A percentile compares a stretch with the other conserved stretches of the same genome.
Evolutionary conservation across 1,139 yeast genomes (phyloP).

Genomic region (Yamadazyma jaroonii): DNA sequence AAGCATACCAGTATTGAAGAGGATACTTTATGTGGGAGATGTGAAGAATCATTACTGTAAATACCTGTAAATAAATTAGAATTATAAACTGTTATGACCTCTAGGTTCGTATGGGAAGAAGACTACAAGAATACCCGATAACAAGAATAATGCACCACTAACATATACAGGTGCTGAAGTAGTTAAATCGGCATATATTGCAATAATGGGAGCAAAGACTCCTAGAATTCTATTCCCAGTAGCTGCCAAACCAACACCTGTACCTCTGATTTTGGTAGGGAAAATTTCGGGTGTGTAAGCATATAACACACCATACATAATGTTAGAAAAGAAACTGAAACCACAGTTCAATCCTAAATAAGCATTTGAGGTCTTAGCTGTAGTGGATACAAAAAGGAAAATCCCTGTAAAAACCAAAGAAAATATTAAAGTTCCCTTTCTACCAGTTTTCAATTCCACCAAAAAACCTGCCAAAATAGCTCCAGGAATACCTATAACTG

Average conservation of each 20-base stretch:
- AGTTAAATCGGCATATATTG: slow-evolving; percentile 39
- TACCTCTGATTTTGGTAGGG: slow-evolving; percentile 39
- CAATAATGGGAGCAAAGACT: slow-evolving; percentile 45
- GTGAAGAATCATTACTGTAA: slow-evolving; percentile 36
- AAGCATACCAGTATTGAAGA: slow-evolving; percentile 56
- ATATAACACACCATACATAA: slow-evolving; percentile 45
- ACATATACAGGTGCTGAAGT: slow-evolving; percentile 45
- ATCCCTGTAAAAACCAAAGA: slow-evolving; percentile 39
- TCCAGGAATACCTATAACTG: slow-evolving; percentile 43
- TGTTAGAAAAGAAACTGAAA: slow-evolving; percentile 38
- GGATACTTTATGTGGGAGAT: slow-evolving; percentile 63
- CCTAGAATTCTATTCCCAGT: slow-evolving; percentile 42
- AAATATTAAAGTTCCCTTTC: slow-evolving; percentile 36
- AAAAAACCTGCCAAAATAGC: slow-evolving; percentile 37
- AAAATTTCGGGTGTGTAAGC: slow-evolving; percentile 47
- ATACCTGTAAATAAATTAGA: slow-evolving; percentile 2
- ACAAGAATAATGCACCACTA: slow-evolving; percentile 39
- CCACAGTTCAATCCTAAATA: slow-evolving; percentile 45
- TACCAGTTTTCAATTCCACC: slow-evolving; percentile 38
- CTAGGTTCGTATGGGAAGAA: slow-evolving; percentile 43
- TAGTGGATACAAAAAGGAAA: slow-evolving; percentile 39
- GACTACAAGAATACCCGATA: slow-evolving; percentile 32
- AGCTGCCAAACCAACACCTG: slow-evolving; percentile 44
- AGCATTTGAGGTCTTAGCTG: slow-evolving; percentile 38
- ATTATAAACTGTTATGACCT: slow-evolving; percentile 14